Evolutionary conservation across 2,329 filamentous ascomycete species (phyloP), one percentile per base, ranked within the genome.

Genomic region (Cryphonectria parasitica): DNA sequence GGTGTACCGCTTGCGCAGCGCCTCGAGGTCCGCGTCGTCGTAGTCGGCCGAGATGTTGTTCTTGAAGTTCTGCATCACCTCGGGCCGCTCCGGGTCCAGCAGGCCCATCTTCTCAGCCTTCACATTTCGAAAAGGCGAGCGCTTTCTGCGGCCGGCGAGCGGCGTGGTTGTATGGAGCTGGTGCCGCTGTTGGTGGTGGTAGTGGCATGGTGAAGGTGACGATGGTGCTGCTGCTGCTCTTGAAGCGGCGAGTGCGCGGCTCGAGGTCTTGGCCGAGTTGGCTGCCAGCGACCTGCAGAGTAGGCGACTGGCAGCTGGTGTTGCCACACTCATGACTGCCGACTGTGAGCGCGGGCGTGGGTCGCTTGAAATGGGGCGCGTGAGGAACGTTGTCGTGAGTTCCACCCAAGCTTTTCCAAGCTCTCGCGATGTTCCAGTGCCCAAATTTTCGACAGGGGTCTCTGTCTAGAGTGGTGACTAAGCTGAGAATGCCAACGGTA

Each of bases 1-100:
- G 0, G 93, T 92, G 84, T 97, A 98, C 75, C 87, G 88, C 77
- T 88, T 82, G 71, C 82, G 81, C 70, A 97, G 85, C 28, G 82
- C 77, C 71, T 86, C 85, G 77, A 89, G 87, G 78, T 96, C 90
- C 74, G 90, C 86, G 56, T 86, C 81, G 19, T 89, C 89, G 82
- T 94, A 96, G 19, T 87, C 84, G 73, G 89, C 86, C 77, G 90
- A 90, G 60, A 82, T 78, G 58, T 86, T 77, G 72, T 82, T 77
- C 69, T 82, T 79, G 75, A 82, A 87, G 74, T 83, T 75, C 31
- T 82, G 77, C 73, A 88, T 75, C 68, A 81, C 80, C 49, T 82
- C 77, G 45, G 83, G 82, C 54, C 36, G 39, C 36, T 43, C 66
- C 28, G 66, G 66, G 61, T 70, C 56, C 67, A 81, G 80, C 56